These are phyloP conservation scores for Mucor piriformis DNA, from an alignment of 371 early-diverging fungal genomes.

Conservation along the genomic window DNA sequence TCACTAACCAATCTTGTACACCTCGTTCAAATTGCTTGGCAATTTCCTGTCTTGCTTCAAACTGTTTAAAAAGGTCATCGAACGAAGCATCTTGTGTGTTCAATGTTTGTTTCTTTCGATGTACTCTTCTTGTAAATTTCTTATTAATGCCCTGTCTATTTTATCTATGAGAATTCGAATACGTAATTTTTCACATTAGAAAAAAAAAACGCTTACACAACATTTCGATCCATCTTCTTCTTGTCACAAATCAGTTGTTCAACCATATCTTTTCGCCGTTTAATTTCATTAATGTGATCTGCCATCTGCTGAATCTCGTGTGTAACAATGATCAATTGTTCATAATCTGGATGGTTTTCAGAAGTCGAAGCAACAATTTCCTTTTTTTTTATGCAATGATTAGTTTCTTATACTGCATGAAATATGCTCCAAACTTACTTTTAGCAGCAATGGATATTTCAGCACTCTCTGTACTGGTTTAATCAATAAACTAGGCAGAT, in stretches of 20 bases:
- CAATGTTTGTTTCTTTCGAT: constrained; percentile 43
- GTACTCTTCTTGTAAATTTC: constrained; percentile 61
- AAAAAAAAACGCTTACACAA: constrained; percentile 30
- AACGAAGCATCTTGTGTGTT: constrained; percentile 62
- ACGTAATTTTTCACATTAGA: too few species aligned
- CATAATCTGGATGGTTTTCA: constrained; percentile 61
- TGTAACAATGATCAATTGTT: constrained; percentile 53
- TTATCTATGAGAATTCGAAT: not conserved
- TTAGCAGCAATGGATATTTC: constrained; percentile 65
- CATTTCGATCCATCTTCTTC: constrained; percentile 65
- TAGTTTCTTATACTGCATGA: too few species aligned
- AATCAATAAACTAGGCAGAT: constrained; percentile 77
- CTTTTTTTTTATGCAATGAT: constrained; percentile 29
- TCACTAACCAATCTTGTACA: constrained; percentile 60
- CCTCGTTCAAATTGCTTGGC: constrained; percentile 56
- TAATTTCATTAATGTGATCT: constrained; percentile 84
- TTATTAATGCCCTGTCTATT: constrained; percentile 71
- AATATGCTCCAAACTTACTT: too few species aligned
- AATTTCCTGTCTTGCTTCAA: constrained; percentile 60
- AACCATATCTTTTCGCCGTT: constrained; percentile 84
- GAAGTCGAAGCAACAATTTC: constrained; percentile 67
- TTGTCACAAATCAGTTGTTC: constrained; percentile 84
- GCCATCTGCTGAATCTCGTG: constrained; percentile 71
- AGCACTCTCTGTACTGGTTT: constrained; percentile 93
- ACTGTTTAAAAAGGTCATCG: constrained; percentile 42